Percentiles rank a stretch among this genome's conserved stretches.
phyloP scores from a whole-genome alignment of 352 stramenopile genomes.

The Globisporangium camurandrum region DNA sequence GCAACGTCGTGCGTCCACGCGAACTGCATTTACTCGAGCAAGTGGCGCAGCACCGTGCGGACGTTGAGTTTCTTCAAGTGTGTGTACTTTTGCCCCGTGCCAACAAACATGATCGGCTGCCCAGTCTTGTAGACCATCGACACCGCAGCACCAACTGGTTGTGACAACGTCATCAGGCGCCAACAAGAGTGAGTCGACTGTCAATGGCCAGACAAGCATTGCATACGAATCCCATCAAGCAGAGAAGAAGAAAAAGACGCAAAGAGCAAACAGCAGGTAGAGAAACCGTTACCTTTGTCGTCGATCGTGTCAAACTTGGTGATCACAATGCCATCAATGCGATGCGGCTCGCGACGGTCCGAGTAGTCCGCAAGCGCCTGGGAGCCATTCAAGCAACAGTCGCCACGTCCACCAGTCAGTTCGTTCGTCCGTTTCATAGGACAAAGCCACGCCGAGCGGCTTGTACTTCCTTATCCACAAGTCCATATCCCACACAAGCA shows the following conservation, averaged over 20 bases:
- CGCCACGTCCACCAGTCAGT: conserved; percentile 1
- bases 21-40: conserved; percentile 87
- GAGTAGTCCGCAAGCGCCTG: conserved; percentile 87
- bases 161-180: too few species aligned
- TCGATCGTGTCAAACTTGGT: conserved; percentile 99
- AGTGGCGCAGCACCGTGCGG: conserved; percentile 90
- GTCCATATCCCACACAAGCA: neutral
- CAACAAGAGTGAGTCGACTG: too few species aligned
- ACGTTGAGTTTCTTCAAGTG: conserved; percentile 98
- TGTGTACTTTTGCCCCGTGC: conserved; percentile 99
- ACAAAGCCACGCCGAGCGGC: too few species aligned
- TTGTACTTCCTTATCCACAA: neutral
- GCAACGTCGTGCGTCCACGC: too few species aligned
- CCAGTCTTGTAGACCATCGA: conserved; percentile 99
- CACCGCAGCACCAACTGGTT: conserved; percentile 97
- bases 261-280: too few species aligned
- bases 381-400: conserved; percentile 4
- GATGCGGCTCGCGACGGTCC: conserved; percentile 76
- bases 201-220: too few species aligned
- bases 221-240: too few species aligned
- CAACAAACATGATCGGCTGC: conserved; percentile 98
- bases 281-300: too few species aligned
- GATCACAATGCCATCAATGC: conserved; percentile 98
- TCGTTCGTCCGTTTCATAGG: too few species aligned
- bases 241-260: neutral